Evolutionary conservation across 2,329 filamentous ascomycete species (phyloP).

Genomic region (Aaosphaeria pasadenensis): DNA sequence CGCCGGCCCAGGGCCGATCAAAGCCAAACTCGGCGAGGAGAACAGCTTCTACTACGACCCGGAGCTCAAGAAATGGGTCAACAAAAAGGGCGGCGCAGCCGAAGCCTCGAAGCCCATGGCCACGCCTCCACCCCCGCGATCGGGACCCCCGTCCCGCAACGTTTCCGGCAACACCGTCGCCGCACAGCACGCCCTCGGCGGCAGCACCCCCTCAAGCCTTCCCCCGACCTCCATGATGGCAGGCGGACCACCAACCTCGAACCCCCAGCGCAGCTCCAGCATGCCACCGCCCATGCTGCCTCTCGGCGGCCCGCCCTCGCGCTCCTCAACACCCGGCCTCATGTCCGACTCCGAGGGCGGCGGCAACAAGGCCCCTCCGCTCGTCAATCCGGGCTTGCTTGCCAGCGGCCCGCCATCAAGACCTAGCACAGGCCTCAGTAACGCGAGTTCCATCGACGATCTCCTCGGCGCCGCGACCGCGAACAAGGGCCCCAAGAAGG

Average conservation of each 20-base stretch:
- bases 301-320: conserved; percentile 20
- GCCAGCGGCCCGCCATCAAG: conserved; percentile 31
- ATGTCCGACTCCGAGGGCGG: conserved; percentile 30
- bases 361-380: conserved; percentile 17
- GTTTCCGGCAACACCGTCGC: conserved; percentile 50
- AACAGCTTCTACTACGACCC: conserved; percentile 93
- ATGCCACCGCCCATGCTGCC: conserved; percentile 39
- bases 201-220: conserved; percentile 8
- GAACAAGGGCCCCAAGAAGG: conserved; percentile 59
- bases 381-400: conserved; percentile 22
- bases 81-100: conserved; percentile 77
- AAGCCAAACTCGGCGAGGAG: conserved; percentile 90
- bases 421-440: conserved; percentile 79
- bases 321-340: conserved; percentile 32
- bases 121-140: conserved; percentile 76
- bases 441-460: conserved; percentile 93
- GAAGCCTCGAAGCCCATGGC: conserved; percentile 56
- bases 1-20: conserved; percentile 65
- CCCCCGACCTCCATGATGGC: conserved; percentile 5
- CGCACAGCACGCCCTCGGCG: conserved; percentile 35
- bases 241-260: conserved; percentile 14
- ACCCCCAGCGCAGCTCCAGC: conserved; percentile 26
- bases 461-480: conserved; percentile 68
- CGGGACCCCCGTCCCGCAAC: conserved; percentile 46
- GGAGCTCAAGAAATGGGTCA: conserved; percentile 96